Evolutionary conservation across 768 basidiomycete species (phyloP).

Genomic region (Ephemerocybe angulata): DNA sequence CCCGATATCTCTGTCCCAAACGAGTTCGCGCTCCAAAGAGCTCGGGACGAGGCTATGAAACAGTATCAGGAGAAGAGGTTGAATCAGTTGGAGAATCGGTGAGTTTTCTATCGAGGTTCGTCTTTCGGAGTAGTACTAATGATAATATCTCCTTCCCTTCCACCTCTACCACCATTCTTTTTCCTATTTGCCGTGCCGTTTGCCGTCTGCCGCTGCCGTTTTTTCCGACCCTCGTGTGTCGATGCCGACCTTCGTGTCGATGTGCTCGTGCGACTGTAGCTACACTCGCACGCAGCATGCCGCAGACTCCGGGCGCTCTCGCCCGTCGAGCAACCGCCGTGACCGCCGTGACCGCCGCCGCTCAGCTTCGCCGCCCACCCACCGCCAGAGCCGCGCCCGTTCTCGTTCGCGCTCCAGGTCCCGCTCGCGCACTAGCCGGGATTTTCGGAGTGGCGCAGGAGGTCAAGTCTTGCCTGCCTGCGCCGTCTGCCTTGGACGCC

Average conservation of each 20-base stretch:
- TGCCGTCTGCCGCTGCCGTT: no score
- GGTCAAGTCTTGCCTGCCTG: slow-evolving; percentile 19
- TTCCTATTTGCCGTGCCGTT: no score
- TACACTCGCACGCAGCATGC: no score
- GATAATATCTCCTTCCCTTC: no score
- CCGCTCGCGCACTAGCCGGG: neutral
- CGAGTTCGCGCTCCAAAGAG: neutral
- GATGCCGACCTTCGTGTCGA: no score
- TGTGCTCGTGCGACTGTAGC: no score
- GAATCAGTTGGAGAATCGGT: no score
- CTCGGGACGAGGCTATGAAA: neutral
- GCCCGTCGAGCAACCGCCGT: neutral
- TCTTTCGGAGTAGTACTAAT: neutral
- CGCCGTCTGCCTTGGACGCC: slow-evolving; percentile 31
- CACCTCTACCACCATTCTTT: no score
- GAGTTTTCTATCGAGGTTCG: neutral
- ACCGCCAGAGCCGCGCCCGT: neutral
- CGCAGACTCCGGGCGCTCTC: no score
- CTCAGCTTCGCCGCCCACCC: no score
- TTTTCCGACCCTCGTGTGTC: no score
- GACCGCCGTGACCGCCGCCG: no score
- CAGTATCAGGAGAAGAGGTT: neutral
- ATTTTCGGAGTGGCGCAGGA: neutral
- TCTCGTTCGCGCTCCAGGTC: neutral
- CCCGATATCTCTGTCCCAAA: neutral